Evolutionary conservation across 257 asterid genomes (phyloP).

Genomic region (Solanum stenotomum): DNA sequence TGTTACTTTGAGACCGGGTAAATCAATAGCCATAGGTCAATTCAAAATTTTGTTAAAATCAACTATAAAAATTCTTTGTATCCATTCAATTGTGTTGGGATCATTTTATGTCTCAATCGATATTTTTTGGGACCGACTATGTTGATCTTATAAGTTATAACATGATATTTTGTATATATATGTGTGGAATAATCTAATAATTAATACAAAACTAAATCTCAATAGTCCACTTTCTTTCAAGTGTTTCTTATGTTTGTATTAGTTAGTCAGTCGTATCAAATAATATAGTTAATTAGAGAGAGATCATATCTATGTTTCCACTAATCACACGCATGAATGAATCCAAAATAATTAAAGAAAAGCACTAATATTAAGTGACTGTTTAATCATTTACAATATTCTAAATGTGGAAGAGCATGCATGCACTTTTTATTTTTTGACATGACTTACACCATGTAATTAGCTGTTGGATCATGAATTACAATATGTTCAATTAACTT

Average conservation of each 20-base stretch:
- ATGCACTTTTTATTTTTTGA: not conserved
- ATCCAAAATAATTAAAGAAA: not conserved
- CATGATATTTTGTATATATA: not conserved
- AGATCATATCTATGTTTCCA: not conserved
- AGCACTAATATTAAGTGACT: not conserved
- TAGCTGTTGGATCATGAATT: not conserved
- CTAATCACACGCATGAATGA: slow-evolving; percentile 4
- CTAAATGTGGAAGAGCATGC: not conserved
- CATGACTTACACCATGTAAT: not conserved
- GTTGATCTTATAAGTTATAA: not conserved
- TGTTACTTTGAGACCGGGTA: not conserved
- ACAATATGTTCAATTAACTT: not conserved
- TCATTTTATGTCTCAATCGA: not conserved
- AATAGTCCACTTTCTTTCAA: not conserved
- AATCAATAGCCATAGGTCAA: not conserved
- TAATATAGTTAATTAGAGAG: not conserved
- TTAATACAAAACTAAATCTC: not conserved
- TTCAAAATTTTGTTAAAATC: not conserved
- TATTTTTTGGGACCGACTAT: not conserved
- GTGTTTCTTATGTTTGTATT: not conserved
- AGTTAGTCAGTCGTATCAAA: not conserved
- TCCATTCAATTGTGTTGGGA: not conserved
- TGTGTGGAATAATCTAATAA: not conserved
- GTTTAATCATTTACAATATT: not conserved
- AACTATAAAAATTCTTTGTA: not conserved